Evolutionary conservation across 352 stramenopile species (phyloP), one percentile per base, ranked within the genome.

Genomic region (Globisporangium paddicum): DNA sequence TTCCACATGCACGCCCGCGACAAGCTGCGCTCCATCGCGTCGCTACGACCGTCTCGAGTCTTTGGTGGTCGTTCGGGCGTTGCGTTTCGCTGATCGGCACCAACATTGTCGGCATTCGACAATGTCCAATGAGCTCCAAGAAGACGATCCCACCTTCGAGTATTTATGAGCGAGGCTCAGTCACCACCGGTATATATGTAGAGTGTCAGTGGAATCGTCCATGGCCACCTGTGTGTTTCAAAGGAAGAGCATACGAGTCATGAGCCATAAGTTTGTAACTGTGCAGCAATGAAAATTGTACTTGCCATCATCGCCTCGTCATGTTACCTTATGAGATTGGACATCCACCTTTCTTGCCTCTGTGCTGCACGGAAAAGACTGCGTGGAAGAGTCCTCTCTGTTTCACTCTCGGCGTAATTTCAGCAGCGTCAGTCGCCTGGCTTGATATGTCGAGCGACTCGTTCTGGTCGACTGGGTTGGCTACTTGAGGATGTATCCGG

Each of bases 11-110:
- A 28, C 16, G 16, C 53, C 35, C 30, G 46, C 6, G 47, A 19
- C 0, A 38, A 81, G 59, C 63, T 82, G 16, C 82, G 57, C 32
- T 62, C 61, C 21, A 46, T 79, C 21, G 62, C 59, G 19, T 75
- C 46, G 42, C 69, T 64, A 32, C 59, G 73, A 19, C 62, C 62
- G 3, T 71, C 54, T 64, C 44, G 56, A 65, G 44, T 53, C 9
- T 58, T 58, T 13, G 46, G 14, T 6, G 21, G 35, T 35, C 46
- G 56, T 10, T 11, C 48, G 35, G 26, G 35, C 5, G 6, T 32
- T 18, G 19, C 23, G 19, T 40, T 37, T 8, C 46, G 34, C 32
- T 21, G 18, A 18, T 49, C 25, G 16, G n/a, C 35, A 23, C 28
- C 30, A 19, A 21, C 47, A 30, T 37, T 34, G 10, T 30, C 45